These are phyloP conservation scores for Tolypocladium cylindrosporum DNA, from an alignment of 2,329 filamentous ascomycete genomes.

Conservation along the genomic window DNA sequence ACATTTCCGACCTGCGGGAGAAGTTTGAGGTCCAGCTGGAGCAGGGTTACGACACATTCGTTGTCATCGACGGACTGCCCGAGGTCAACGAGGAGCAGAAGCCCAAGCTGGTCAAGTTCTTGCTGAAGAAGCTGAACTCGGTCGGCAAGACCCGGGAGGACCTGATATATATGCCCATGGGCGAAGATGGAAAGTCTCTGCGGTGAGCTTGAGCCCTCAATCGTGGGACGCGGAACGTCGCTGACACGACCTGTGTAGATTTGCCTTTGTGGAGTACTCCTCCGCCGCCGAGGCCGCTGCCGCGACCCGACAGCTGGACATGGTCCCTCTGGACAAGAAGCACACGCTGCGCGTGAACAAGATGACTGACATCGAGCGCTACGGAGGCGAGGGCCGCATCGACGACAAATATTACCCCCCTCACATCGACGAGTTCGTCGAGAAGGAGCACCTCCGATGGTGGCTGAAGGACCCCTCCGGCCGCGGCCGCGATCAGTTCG, in stretches of 20 bases:
- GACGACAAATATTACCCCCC: slow-evolving; percentile 84
- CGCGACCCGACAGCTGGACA: slow-evolving; percentile 81
- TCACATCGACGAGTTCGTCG: slow-evolving; percentile 70
- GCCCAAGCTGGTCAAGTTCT: slow-evolving; percentile 90
- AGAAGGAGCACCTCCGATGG: slow-evolving; percentile 90
- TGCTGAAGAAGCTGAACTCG: slow-evolving; percentile 83
- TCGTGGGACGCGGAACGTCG: neutral
- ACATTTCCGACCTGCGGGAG: slow-evolving; percentile 87
- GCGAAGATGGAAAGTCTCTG: slow-evolving; percentile 75
- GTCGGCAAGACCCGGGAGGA: slow-evolving; percentile 82
- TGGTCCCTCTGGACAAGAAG: slow-evolving; percentile 86
- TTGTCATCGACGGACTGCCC: slow-evolving; percentile 91
- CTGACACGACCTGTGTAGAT: slow-evolving; percentile 40
- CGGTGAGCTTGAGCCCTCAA: slow-evolving; percentile 45
- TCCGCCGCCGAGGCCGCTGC: slow-evolving; percentile 81
- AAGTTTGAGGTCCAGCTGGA: slow-evolving; percentile 95
- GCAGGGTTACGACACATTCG: slow-evolving; percentile 91
- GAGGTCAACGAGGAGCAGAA: slow-evolving; percentile 83
- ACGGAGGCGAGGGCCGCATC: slow-evolving; percentile 84
- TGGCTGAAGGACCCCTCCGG: slow-evolving; percentile 75
- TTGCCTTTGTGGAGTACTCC: slow-evolving; percentile 94
- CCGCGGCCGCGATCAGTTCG: slow-evolving; percentile 88
- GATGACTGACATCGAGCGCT: slow-evolving; percentile 94
- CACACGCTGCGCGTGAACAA: slow-evolving; percentile 96
- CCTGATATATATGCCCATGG: slow-evolving; percentile 86